Base-by-base conservation (phyloP, 768 basidiomycete species). In the Polyporus arcularius region DNA sequence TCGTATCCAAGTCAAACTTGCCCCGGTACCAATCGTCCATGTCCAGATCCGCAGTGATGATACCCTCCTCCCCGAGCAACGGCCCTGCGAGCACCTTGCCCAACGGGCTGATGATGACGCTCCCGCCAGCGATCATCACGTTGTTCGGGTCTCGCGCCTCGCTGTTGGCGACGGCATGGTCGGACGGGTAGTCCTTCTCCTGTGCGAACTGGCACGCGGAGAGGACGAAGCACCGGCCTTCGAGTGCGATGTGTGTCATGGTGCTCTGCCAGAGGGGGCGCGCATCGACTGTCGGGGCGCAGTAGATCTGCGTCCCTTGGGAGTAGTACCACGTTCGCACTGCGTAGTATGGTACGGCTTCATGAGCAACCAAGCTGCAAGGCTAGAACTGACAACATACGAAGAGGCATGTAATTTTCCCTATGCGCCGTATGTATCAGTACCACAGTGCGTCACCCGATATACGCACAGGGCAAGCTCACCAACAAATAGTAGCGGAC, bases 321-420 rank as follows among this genome's bases (percentile, higher is more conserved):
- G 81, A 78, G 68, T 87, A 88, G 69, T 86, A 86, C 68, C 80
- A 79, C 2, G 81, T 77, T 43, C 86, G 78, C 60, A 88, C 85
- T 86, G 54, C 42, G 35, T 48, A 35, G 35, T 11, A 3, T 35
- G 35, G 35, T 35, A 11, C 6, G 35, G 31, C 40, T 14, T n/a
- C 15, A 38, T 55, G 14, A 46, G 16, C 40, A 45, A 47, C 41
- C 28, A 46, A 49, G 10, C 28, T 4, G 14, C 30, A 30, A 40
- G 15, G 8, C 45, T 39, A 14, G 46, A 43, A 73, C 83, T 49
- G 58, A 85, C 45, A 42, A 73, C 84, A 48, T 58, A 85, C 83
- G 68, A 57, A 87, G 67, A 18, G 87, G 87, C 85, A 87, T 86
- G 61, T 86, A 86, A 67, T 88, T 87, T 62, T 88, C 87, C 87